Evolutionary conservation across 306 rosid species (phyloP), one percentile per base, ranked within the genome.

Genomic region (Cucurbita ficifolia): DNA sequence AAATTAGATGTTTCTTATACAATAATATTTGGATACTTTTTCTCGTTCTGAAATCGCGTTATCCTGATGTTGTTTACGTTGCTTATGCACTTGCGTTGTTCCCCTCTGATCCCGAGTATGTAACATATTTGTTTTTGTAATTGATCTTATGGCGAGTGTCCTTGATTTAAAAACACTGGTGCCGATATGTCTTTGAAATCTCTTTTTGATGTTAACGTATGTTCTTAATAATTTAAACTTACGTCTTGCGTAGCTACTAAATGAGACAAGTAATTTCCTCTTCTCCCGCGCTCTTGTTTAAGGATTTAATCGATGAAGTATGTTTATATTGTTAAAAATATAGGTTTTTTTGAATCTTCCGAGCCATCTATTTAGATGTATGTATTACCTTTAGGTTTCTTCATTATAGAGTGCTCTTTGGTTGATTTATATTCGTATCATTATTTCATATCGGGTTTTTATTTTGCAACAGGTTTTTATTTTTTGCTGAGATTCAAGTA

Each of bases 401-500:
- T 45, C 50, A 10, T 45, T 43, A 2, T 43, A 3, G 12, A 11
- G 48, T 43, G 12, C 2, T 10, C 14, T 46, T 46, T 46, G 50
- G 50, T 3, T 46, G 42, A 48, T 16, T 48, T 49, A 14, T 49
- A 49, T 49, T 1, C n/a, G 6, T 49, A 49, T 49, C 8, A 50
- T 50, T 5, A 14, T 50, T 50, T 50, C 54, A 50, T 1, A 14
- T 50, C 9, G 8, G 5, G 6, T 50, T 50, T 50, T 50, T 14
- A 16, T 50, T 50, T 50, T 16, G 54, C 19, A 16, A 16, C 9
- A 50, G 54, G 17, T 50, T 50, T 3, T 50, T 5, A 29, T 24
- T 72, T 54, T 54, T 69, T 39, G 54, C 50, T 4, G 33, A 75
- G 76, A 2, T 10, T 54, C 29, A 17, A 1, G 13, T 10, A 91